These are phyloP conservation scores for Pyrenochaeta sp. DNA, from an alignment of 2,329 filamentous ascomycete genomes.

Conservation along the genomic window DNA sequence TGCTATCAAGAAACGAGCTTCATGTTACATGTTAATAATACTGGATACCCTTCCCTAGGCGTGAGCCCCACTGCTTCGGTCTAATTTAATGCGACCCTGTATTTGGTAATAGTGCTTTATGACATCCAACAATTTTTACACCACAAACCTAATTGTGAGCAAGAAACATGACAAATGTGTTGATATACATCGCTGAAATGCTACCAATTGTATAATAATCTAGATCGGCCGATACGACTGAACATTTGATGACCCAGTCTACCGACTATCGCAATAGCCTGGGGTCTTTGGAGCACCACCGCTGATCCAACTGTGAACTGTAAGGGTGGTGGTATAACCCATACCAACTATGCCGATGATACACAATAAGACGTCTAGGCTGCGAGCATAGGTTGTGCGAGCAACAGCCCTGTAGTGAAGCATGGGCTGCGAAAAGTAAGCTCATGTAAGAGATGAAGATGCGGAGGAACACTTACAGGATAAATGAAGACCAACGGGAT, in stretches of 20 bases:
- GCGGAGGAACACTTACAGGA: conserved; percentile 71
- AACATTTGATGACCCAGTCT: not conserved
- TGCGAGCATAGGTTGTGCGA: conserved; percentile 70
- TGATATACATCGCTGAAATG: conserved; percentile 18
- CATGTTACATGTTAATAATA: not conserved
- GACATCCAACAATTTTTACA: not conserved
- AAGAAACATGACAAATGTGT: not conserved
- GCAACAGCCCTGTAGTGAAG: conserved; percentile 87
- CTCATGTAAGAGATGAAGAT: not conserved
- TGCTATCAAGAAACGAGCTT: not conserved
- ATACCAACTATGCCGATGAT: conserved; percentile 87
- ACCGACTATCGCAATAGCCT: conserved; percentile 68
- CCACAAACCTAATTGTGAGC: not conserved
- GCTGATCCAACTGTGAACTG: conserved; percentile 83
- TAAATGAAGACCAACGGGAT: conserved; percentile 98
- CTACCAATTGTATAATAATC: conserved; percentile 3
- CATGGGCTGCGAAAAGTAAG: conserved; percentile 72
- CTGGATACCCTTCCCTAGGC: not conserved
- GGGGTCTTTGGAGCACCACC: conserved; percentile 63
- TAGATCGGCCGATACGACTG: not conserved
- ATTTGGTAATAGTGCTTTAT: not conserved
- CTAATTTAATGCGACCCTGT: not conserved
- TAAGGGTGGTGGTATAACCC: conserved; percentile 89
- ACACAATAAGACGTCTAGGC: conserved; percentile 77
- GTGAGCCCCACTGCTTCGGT: not conserved